Percentiles rank a stretch among this genome's conserved stretches.
Evolutionary conservation across 306 rosid genomes (phyloP).

Genomic region (Pachyrhizus erosus): DNA sequence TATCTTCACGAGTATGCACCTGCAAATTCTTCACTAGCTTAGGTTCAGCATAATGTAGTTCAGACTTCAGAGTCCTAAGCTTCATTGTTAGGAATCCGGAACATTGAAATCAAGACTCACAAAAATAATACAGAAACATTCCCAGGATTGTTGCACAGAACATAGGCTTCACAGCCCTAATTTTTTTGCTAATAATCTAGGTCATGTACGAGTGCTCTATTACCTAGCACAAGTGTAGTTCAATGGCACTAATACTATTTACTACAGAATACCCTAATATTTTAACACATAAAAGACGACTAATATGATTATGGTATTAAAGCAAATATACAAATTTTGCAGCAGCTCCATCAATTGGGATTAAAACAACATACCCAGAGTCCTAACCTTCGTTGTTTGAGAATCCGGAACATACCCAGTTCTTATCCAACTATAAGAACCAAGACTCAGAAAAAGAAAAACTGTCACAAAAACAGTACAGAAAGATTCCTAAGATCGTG

Average conservation of each 20-base stretch:
- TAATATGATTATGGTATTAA: neutral
- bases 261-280: neutral
- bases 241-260: neutral
- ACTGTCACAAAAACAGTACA: no score
- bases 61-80: constrained; percentile 3
- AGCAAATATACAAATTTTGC: neutral
- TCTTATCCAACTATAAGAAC: no score
- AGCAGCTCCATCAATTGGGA: neutral
- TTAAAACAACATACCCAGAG: neutral
- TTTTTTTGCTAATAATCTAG: neutral
- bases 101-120: neutral
- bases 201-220: neutral
- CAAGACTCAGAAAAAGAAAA: no score
- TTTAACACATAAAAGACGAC: neutral
- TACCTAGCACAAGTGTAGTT: neutral
- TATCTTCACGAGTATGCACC: constrained; percentile 7
- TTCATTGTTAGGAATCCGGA: neutral
- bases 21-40: constrained; percentile 26
- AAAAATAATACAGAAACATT: neutral
- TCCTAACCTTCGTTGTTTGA: no score
- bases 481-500: no score
- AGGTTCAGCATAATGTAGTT: constrained; percentile 2
- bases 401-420: no score
- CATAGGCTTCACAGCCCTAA: neutral
- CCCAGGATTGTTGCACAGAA: neutral